Base-by-base conservation (phyloP, 1,284 basidiomycete genomes). In the Afroboletus lepidellus region DNA sequence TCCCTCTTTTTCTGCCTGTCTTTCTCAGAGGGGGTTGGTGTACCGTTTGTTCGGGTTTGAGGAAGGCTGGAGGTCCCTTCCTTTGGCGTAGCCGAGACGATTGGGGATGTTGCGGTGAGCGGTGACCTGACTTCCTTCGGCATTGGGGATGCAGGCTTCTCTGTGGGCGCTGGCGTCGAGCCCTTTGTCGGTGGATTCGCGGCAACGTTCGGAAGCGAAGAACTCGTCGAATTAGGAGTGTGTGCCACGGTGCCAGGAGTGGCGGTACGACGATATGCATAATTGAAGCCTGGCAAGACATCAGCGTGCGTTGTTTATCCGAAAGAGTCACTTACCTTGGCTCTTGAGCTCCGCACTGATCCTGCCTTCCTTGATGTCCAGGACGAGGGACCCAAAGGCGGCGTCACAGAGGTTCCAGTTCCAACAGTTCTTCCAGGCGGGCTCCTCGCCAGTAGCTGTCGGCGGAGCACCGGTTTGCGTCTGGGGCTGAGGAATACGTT, bases 361-460 rank as follows among this genome's bases (percentile, higher is more conserved):
- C 39, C 96, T 79, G 2, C 95, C 94, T 56, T 98, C 94, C 59
- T 87, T 87, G 62, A 99, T 76, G 59, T 96, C 92, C 42, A 99
- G 75, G 1, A 98, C 75, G 37, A 99, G 79, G 16, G 84, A 85
- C 2, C 96, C 97, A 59, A 90, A 96, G 1, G 92, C 88, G 8
- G 95, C 96, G 65, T 99, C 96, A 54, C 95, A 94, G 37, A 97
- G 73, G 64, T 96, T 94, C 94, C 94, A 98, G 71, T 98, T 94
- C 96, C 96, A 99, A 64, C 90, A 94, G 70, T 94, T 98, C 74
- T 94, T 98, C 96, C 94, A 98, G 1, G 90, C 84, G 5, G 88
- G 84, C 60, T 94, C 93, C 66, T 94, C 93, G 8, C 78, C 76
- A 8, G 77, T 74, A 23, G 78, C 76, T 5, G 77, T 71, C 20